Evolutionary conservation across 169 alveolate genomes (phyloP).

Genomic region (Neospora caninum): DNA sequence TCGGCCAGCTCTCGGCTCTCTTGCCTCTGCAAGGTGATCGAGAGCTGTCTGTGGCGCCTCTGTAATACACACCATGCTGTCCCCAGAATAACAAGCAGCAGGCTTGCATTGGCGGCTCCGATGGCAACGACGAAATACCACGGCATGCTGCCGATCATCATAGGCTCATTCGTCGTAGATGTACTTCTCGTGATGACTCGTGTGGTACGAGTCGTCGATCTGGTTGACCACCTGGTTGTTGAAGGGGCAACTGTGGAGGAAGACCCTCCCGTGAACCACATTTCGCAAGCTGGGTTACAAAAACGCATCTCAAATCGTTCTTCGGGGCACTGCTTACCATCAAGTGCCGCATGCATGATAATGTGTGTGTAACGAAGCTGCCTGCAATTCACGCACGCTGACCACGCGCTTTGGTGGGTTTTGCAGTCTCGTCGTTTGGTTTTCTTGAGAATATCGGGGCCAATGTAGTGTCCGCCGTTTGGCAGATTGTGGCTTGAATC

Average conservation of each 20-base stretch:
- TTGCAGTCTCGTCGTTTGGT: conserved; percentile 11
- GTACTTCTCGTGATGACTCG: not conserved
- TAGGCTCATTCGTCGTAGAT: not conserved
- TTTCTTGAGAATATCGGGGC: not conserved
- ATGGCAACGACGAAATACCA: conserved; percentile 2
- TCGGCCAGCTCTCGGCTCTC: conserved; percentile 5
- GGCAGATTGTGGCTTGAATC: not conserved
- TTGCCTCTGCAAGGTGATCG: not conserved
- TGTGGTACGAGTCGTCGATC: not conserved
- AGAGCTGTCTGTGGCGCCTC: conserved; percentile 19
- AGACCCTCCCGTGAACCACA: not conserved
- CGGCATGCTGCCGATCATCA: not conserved
- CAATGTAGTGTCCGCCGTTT: not conserved
- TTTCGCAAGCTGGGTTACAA: conserved; percentile 23
- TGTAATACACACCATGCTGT: not conserved
- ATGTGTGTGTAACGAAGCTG: conserved; percentile 38
- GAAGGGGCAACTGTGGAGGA: not conserved
- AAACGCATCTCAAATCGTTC: conserved; percentile 21
- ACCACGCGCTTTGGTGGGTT: not conserved
- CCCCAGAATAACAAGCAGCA: not conserved
- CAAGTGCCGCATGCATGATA: not conserved
- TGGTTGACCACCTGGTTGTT: not conserved
- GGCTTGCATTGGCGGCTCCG: not conserved
- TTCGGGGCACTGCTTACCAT: not conserved
- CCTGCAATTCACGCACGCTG: conserved; percentile 28